These are phyloP conservation scores for Zangia roseola DNA, from an alignment of 768 basidiomycete species.

Conservation along the genomic window DNA sequence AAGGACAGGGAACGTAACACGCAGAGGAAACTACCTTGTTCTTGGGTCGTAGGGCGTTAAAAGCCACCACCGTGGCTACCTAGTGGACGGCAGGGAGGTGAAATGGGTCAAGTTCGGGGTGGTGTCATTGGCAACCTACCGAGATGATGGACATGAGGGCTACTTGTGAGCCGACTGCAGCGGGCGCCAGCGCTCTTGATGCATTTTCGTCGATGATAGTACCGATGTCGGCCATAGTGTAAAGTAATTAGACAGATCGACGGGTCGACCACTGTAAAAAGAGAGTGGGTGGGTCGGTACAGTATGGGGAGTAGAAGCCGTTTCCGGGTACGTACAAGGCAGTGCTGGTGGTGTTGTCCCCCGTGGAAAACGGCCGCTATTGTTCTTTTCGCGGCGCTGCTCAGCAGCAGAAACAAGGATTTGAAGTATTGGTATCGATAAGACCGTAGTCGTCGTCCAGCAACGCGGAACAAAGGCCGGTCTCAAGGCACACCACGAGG, in stretches of 20 bases:
- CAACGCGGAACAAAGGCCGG: too few species aligned
- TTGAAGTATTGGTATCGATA: too few species aligned
- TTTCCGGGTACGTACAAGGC: not conserved
- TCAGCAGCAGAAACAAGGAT: not conserved
- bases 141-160: slow-evolving; percentile 71
- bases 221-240: slow-evolving; percentile 32
- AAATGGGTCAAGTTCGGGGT: not conserved
- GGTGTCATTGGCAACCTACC: slow-evolving; percentile 42
- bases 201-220: slow-evolving; percentile 33
- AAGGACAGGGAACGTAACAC: not conserved
- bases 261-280: slow-evolving; percentile 15
- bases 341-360: too few species aligned
- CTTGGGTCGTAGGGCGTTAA: slow-evolving; percentile 84
- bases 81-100: slow-evolving; percentile 25
- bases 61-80: slow-evolving; percentile 67
- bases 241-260: slow-evolving; percentile 16
- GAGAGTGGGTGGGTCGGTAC: slow-evolving; percentile 21
- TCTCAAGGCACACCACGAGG: too few species aligned
- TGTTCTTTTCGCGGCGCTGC: not conserved
- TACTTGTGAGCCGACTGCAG: slow-evolving; percentile 77
- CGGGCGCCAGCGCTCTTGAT: slow-evolving; percentile 71
- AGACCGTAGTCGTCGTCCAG: too few species aligned
- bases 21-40: slow-evolving; percentile 62
- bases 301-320: not conserved
- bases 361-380: not conserved